phyloP scores from a whole-genome alignment of 768 basidiomycete species.

The Mycena polygramma region DNA sequence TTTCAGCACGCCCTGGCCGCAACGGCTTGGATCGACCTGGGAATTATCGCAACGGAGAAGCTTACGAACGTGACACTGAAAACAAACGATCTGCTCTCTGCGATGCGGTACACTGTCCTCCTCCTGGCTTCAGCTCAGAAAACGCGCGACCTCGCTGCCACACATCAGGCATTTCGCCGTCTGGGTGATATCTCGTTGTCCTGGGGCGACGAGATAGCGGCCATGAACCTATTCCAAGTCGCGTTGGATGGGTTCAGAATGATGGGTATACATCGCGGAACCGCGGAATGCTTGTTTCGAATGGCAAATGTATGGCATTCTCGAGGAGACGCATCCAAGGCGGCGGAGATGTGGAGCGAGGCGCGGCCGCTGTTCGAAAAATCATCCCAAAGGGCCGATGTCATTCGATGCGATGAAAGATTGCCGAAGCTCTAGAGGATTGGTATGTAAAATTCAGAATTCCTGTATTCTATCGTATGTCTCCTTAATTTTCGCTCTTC shows the following conservation, averaged over 20 bases:
- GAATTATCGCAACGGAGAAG: constrained; percentile 20
- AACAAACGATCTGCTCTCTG: not conserved
- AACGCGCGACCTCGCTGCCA: constrained; percentile 5
- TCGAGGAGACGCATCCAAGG: not conserved
- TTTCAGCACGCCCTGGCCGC: not conserved
- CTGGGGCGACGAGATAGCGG: not conserved
- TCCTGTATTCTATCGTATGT: constrained; percentile 15
- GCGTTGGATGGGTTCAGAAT: constrained; percentile 3
- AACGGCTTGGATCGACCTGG: constrained; percentile 17
- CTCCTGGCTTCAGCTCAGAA: constrained; percentile 1
- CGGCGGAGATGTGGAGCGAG: constrained; percentile 6
- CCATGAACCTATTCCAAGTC: constrained; percentile 9
- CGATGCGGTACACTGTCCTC: constrained; percentile 2
- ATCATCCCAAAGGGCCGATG: constrained; percentile 16
- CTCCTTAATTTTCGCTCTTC: constrained; percentile 43
- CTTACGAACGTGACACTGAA: constrained; percentile 14
- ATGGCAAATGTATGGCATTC: constrained; percentile 9
- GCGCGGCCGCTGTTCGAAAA: constrained; percentile 9
- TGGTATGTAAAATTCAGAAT: not conserved
- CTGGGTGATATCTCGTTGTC: constrained; percentile 11
- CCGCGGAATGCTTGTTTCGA: constrained; percentile 6
- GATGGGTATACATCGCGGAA: constrained; percentile 10
- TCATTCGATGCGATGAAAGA: not conserved
- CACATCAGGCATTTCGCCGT: constrained; percentile 3
- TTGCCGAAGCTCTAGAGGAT: not conserved